Evolutionary conservation across 345 rosid genomes (phyloP).

Genomic region (Hypericum perforatum): DNA sequence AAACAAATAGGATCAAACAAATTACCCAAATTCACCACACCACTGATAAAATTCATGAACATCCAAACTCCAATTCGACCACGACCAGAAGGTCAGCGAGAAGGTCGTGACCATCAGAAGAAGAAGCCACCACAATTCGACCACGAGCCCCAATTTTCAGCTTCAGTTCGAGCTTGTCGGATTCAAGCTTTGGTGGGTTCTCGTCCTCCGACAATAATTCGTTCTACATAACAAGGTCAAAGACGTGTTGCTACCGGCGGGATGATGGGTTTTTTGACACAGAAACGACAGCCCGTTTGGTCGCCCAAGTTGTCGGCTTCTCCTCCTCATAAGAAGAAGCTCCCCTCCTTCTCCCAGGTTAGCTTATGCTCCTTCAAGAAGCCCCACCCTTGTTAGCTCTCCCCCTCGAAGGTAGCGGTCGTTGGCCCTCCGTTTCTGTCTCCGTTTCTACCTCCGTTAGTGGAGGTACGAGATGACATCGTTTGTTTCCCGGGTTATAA

Average conservation of each 20-base stretch:
- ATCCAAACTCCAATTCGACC: too few species aligned
- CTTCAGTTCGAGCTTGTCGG: conserved; percentile 66
- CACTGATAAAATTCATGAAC: too few species aligned
- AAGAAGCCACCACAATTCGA: conserved; percentile 19
- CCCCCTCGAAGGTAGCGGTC: conserved; percentile 35
- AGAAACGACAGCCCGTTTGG: conserved; percentile 34
- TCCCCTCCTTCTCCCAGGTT: conserved; percentile 24
- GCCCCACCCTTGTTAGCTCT: conserved; percentile 29
- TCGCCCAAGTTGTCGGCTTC: conserved; percentile 27
- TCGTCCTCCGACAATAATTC: conserved; percentile 79
- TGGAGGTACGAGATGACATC: conserved; percentile 27
- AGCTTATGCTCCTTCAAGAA: conserved; percentile 25
- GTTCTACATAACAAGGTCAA: too few species aligned
- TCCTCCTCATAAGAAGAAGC: conserved; percentile 14
- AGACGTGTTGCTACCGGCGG: too few species aligned
- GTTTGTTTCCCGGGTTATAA: neutral
- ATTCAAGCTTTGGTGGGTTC: conserved; percentile 63
- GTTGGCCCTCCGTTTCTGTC: conserved; percentile 34
- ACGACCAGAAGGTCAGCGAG: conserved; percentile 25
- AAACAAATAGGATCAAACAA: too few species aligned
- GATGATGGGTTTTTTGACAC: conserved; percentile 35
- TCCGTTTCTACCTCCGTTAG: conserved; percentile 41
- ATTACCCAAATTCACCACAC: too few species aligned
- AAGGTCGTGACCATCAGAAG: conserved; percentile 5
- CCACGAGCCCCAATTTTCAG: conserved; percentile 40